These are phyloP conservation scores for Daedaleopsis sinensis DNA, from an alignment of 768 basidiomycete species.

Conservation along the genomic window DNA sequence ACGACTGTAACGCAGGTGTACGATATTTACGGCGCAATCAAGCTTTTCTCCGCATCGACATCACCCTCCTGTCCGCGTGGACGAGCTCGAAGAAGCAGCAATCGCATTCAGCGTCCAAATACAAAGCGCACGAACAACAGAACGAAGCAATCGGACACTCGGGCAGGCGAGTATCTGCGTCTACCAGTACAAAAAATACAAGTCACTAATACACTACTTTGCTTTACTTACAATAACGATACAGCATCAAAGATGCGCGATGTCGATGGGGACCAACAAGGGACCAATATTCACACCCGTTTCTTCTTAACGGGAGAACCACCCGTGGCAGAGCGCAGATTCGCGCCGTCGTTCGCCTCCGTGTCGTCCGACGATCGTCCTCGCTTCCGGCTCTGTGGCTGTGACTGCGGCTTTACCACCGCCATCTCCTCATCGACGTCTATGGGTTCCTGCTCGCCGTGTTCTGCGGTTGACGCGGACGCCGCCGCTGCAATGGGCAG, in stretches of 20 bases:
- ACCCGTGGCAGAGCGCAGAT: not conserved
- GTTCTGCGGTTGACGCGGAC: not conserved
- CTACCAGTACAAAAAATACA: not conserved
- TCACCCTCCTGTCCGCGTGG: not conserved
- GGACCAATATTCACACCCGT: not conserved
- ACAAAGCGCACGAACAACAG: slow-evolving; percentile 4
- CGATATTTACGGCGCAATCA: not conserved
- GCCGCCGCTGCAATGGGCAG: not conserved
- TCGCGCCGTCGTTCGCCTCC: not conserved
- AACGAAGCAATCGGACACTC: not conserved
- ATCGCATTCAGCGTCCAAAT: not conserved
- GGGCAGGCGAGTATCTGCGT: not conserved
- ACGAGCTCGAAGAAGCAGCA: not conserved
- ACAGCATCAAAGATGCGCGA: not conserved
- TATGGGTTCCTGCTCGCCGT: not conserved
- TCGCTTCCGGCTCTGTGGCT: not conserved
- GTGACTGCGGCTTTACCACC: not conserved
- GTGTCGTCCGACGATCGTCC: not conserved
- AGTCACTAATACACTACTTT: not conserved
- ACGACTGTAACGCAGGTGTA: not conserved
- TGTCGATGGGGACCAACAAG: not conserved
- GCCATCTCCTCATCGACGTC: not conserved
- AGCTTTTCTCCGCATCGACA: not conserved
- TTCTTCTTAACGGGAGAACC: slow-evolving; percentile 13
- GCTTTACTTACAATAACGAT: not conserved